Percentiles rank a stretch among this genome's conserved stretches.
phyloP scores from a whole-genome alignment of 1,139 yeast genomes.

The Diutina rugosa region DNA sequence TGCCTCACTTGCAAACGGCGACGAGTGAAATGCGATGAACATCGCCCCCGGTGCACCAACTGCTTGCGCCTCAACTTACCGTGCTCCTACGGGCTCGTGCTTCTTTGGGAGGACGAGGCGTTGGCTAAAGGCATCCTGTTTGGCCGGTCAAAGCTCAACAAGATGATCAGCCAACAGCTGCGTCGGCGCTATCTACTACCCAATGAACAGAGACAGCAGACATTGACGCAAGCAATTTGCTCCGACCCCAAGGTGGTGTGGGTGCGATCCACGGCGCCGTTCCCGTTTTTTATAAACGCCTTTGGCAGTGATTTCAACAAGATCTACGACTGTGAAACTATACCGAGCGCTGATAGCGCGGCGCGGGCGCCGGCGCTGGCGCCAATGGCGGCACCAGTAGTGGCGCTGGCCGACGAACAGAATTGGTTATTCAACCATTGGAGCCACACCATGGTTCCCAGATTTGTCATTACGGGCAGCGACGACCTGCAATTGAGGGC shows the following conservation, averaged over 20 bases:
- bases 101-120: slow-evolving; percentile 1
- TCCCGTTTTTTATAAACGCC: not conserved
- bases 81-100: not conserved
- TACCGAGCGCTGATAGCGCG: not conserved
- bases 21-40: slow-evolving; percentile 1
- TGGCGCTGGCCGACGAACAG: not conserved
- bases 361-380: not conserved
- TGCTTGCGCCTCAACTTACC: not conserved
- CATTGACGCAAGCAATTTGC: not conserved
- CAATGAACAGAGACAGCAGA: not conserved
- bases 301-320: not conserved
- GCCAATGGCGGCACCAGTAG: not conserved
- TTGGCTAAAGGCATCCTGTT: slow-evolving; percentile 1
- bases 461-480: not conserved
- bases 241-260: not conserved
- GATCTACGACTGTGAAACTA: not conserved
- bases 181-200: not conserved
- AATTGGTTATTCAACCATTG: not conserved
- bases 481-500: not conserved
- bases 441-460: not conserved
- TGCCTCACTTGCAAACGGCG: slow-evolving; percentile 1
- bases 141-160: slow-evolving; percentile 1
- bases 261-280: not conserved
- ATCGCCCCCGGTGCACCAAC: not conserved
- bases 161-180: not conserved